Percentiles rank a stretch among this genome's conserved stretches.
Conservation (phyloP, 2,329 filamentous ascomycete species). For the Fusarium bactridioides region DNA sequence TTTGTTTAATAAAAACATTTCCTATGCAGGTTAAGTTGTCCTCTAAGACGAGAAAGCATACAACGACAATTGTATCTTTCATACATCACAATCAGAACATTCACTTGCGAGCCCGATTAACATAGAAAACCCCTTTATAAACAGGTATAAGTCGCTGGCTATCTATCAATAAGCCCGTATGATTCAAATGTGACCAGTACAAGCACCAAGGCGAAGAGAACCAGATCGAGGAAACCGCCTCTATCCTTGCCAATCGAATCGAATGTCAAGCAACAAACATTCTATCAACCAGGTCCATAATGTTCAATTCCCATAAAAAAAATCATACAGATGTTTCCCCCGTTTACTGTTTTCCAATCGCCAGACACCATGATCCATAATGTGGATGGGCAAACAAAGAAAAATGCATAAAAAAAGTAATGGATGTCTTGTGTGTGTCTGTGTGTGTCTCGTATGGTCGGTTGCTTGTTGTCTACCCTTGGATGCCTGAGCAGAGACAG, state of each 20-base stretch:
- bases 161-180: slow-evolving; percentile 28
- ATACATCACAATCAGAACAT: neutral
- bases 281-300: slow-evolving; percentile 7
- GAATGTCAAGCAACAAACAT: slow-evolving; percentile 3
- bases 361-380: slow-evolving; percentile 35
- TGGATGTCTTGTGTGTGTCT: neutral
- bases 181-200: slow-evolving; percentile 36
- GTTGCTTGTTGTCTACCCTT: neutral
- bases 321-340: slow-evolving; percentile 20
- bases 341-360: slow-evolving; percentile 28
- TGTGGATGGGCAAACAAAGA: slow-evolving; percentile 16
- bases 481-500: slow-evolving; percentile 5
- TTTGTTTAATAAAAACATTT: too few species aligned
- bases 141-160: slow-evolving; percentile 7
- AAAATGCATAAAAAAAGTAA: neutral
- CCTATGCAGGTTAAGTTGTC: neutral
- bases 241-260: slow-evolving; percentile 13
- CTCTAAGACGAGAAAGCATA: too few species aligned
- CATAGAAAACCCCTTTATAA: neutral
- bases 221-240: slow-evolving; percentile 1
- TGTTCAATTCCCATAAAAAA: slow-evolving; percentile 11
- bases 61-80: too few species aligned
- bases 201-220: slow-evolving; percentile 8
- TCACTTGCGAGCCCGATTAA: neutral
- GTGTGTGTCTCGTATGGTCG: slow-evolving; percentile 3